phyloP scores from a whole-genome alignment of 108 stramenopile species.

The Fragilaria crotonensis region DNA sequence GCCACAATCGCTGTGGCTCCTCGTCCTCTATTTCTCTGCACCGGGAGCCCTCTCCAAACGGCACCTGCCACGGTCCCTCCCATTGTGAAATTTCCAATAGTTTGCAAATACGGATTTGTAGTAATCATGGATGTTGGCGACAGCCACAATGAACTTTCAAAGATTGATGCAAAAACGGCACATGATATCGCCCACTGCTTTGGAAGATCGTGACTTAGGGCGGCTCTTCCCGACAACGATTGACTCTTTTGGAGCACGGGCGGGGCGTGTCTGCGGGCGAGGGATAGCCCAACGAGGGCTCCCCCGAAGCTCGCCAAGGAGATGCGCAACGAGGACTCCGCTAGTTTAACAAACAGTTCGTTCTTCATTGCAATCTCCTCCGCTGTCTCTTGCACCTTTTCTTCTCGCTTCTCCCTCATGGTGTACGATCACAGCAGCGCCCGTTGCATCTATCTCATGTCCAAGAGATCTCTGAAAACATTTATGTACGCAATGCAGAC shows the following conservation, averaged over 20 bases:
- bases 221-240: neutral
- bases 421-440: no score
- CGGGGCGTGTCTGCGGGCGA: constrained; percentile 19
- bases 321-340: constrained; percentile 47
- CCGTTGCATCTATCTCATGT: no score
- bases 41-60: neutral
- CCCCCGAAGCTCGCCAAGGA: constrained; percentile 63
- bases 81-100: neutral
- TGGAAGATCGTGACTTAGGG: neutral
- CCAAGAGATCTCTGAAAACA: no score
- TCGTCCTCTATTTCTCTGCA: neutral
- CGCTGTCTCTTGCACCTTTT: no score
- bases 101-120: neutral
- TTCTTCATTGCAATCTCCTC: no score
- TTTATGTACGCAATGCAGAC: no score
- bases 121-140: neutral
- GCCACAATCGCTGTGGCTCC: neutral
- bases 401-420: no score
- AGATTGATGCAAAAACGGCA: neutral
- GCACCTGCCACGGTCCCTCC: neutral
- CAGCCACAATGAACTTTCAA: neutral
- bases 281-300: constrained; percentile 51
- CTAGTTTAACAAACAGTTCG: no score
- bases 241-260: neutral
- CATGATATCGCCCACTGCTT: neutral